Evolutionary conservation across 345 rosid genomes (phyloP).

Genomic region (Euphorbia lathyris): DNA sequence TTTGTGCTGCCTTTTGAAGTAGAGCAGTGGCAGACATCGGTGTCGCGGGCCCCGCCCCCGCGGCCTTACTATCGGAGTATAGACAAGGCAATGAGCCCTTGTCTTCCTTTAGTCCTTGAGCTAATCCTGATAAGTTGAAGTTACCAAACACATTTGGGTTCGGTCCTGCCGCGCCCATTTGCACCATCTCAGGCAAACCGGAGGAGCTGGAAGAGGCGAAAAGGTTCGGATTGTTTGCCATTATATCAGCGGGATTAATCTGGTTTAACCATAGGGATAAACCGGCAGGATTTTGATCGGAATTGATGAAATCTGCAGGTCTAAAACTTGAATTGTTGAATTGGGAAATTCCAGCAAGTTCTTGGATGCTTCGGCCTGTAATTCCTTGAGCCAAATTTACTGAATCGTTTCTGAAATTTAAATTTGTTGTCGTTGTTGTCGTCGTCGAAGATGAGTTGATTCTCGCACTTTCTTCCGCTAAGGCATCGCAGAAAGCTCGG

Average conservation of each 20-base stretch:
- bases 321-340: conserved; percentile 42
- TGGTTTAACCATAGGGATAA: conserved; percentile 28
- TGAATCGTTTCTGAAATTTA: conserved; percentile 48
- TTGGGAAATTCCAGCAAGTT: conserved; percentile 42
- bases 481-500: conserved; percentile 93
- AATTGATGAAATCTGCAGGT: conserved; percentile 42
- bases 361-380: too few relatives aligned
- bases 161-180: conserved; percentile 36
- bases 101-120: conserved; percentile 42
- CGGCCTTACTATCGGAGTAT: conserved; percentile 38
- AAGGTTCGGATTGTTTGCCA: conserved; percentile 16
- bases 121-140: conserved; percentile 49
- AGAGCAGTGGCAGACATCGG: conserved; percentile 94
- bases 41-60: conserved; percentile 37
- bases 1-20: conserved; percentile 90
- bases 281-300: conserved; percentile 29
- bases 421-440: conserved; percentile 35
- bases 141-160: conserved; percentile 40
- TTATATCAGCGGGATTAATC: conserved; percentile 11
- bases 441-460: conserved; percentile 35
- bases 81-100: conserved; percentile 32
- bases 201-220: conserved; percentile 17
- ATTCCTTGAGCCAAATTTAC: conserved; percentile 46
- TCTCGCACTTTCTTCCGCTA: conserved; percentile 78
- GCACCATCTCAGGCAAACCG: conserved; percentile 61